These are phyloP conservation scores for Lactarius hengduanensis DNA, from an alignment of 768 basidiomycete genomes.

Conservation along the genomic window DNA sequence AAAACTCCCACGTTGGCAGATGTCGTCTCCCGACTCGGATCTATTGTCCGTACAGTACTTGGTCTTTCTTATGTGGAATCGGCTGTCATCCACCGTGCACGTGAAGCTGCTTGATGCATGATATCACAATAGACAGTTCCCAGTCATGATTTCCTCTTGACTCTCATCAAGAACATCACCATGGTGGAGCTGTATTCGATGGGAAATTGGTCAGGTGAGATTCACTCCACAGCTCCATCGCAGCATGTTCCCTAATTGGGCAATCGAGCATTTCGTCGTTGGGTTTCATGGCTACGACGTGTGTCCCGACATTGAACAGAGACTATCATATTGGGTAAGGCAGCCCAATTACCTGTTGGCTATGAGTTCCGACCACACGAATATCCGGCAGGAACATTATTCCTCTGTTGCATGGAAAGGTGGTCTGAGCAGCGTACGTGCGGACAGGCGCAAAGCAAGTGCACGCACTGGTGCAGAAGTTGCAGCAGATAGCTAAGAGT, in stretches of 20 bases:
- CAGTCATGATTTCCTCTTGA: background rate
- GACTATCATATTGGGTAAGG: slow-evolving; percentile 60
- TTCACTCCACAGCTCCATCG: too few species aligned
- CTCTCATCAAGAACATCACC: background rate
- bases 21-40: too few species aligned
- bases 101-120: background rate
- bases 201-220: slow-evolving; percentile 35
- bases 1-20: too few species aligned
- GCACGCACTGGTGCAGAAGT: slow-evolving; percentile 43
- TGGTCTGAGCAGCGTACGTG: too few species aligned
- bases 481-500: slow-evolving; percentile 56
- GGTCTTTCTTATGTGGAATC: too few species aligned
- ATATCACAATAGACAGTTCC: too few species aligned
- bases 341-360: too few species aligned
- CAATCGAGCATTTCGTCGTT: slow-evolving; percentile 61
- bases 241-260: background rate
- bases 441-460: slow-evolving; percentile 51
- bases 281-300: slow-evolving; percentile 63
- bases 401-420: slow-evolving; percentile 8
- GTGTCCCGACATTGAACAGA: slow-evolving; percentile 47
- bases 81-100: background rate
- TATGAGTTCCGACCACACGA: background rate
- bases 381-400: slow-evolving; percentile 48
- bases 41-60: too few species aligned
- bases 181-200: slow-evolving; percentile 20